Evolutionary conservation across 2,329 filamentous ascomycete genomes (phyloP), one percentile per base, ranked within the genome.

Genomic region (Penicillium fuscoglaucum): DNA sequence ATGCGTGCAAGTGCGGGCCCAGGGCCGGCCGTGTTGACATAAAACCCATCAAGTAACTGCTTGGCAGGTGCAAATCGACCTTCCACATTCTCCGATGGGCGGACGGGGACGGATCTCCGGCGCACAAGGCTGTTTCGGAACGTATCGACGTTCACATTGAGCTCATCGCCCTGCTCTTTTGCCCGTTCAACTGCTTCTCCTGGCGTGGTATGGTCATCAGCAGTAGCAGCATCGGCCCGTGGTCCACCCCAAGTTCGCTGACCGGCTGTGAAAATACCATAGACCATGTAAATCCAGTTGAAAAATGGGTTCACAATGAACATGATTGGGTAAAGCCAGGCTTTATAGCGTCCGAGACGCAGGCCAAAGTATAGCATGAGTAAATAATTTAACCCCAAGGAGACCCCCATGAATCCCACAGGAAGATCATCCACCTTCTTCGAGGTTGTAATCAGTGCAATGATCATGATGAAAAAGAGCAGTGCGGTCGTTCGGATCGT

Each of bases 251-350:
- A 99, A 1, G 93, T 98, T 64, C 93, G 84, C 73, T 96, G 91
- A 21, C 93, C 92, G 31, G 93, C 92, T 0, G 93, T 97, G 75
- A 96, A 95, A 66, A 96, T 96, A 45, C 92, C 93, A 74, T 97
- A 96, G 2, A 96, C 89, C 90, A 97, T 96, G 79, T 98, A 98
- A 58, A 91, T 85, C 93, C 93, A 98, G 76, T 98, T 98, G 82
- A 97, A 93, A 72, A 98, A 96, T 0, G 95, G 93, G 71, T 97
- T 98, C 62, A 97, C 75, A 47, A 96, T 78, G 72, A 97, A 98
- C 92, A 98, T 97, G 62, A 98, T 69, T 0, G 93, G 93, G 72
- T 98, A 98, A 6, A 98, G 81, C 88, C 91, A 93, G 61, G 96
- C 90, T 80, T 99, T 98, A 80, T 89, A 97, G 12, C 95, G 85